These are phyloP conservation scores for Pseudocercospora crystallina DNA, from an alignment of 2,329 filamentous ascomycete genomes.

Conservation along the genomic window DNA sequence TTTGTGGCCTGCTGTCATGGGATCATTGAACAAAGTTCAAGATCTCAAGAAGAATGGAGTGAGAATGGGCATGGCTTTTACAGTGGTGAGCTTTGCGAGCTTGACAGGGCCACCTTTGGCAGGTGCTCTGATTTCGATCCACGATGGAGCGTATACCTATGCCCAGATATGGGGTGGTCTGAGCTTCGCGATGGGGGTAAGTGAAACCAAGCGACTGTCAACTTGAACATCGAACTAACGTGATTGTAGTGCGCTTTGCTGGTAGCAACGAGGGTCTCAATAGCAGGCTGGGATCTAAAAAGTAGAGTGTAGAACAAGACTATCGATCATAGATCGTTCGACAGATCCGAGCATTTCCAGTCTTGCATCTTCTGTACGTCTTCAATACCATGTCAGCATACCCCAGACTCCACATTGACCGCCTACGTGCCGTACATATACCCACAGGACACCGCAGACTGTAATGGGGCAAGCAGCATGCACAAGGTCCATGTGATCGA, in stretches of 20 bases:
- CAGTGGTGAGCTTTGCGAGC: slow-evolving; percentile 45
- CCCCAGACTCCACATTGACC: too few relatives aligned
- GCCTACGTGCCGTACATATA: too few relatives aligned
- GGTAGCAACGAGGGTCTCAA: slow-evolving; percentile 28
- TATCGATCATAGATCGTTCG: too few relatives aligned
- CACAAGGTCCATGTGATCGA: too few relatives aligned
- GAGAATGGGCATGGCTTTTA: slow-evolving; percentile 51
- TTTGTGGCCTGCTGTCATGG: slow-evolving; percentile 45
- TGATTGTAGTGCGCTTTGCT: slow-evolving; percentile 19
- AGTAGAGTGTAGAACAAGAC: slow-evolving; percentile 26
- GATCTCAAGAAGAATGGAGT: slow-evolving; percentile 49
- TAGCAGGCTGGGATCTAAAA: slow-evolving; percentile 30
- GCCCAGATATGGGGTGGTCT: slow-evolving; percentile 49
- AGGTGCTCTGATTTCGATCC: slow-evolving; percentile 45
- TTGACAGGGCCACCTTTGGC: slow-evolving; percentile 50
- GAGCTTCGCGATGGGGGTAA: slow-evolving; percentile 29
- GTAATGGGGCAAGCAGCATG: too few relatives aligned
- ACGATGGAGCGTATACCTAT: slow-evolving; percentile 43
- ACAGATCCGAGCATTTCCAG: too few relatives aligned
- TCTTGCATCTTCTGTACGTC: too few relatives aligned
- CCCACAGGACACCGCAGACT: too few relatives aligned
- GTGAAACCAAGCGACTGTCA: too few relatives aligned
- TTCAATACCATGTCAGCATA: too few relatives aligned
- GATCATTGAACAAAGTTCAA: slow-evolving; percentile 41
- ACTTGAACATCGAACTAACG: too few relatives aligned